phyloP scores from a whole-genome alignment of 495 filamentous ascomycete genomes.

The Lophiotrema nucula region DNA sequence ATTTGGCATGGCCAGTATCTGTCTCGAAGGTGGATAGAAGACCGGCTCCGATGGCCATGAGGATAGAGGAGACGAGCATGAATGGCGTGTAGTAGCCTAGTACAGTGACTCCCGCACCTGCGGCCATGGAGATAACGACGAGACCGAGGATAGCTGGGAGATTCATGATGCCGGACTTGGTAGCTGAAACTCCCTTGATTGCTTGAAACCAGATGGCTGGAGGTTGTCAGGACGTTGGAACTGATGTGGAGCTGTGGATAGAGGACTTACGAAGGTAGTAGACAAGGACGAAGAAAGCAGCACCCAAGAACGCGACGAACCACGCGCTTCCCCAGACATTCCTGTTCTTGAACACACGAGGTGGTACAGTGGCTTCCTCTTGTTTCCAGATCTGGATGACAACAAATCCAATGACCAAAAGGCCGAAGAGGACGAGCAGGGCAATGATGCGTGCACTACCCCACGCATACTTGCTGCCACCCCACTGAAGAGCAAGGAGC shows the following conservation, averaged over 20 bases:
- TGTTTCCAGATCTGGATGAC: constrained; percentile 47
- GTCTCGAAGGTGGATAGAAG: constrained; percentile 60
- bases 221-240: constrained; percentile 48
- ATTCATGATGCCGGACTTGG: constrained; percentile 61
- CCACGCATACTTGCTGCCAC: constrained; percentile 59
- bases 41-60: constrained; percentile 62
- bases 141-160: constrained; percentile 53
- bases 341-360: constrained; percentile 41
- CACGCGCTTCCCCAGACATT: constrained; percentile 36
- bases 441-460: constrained; percentile 51
- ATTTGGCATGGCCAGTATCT: constrained; percentile 51
- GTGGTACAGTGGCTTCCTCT: constrained; percentile 42
- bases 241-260: background rate
- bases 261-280: constrained; percentile 25
- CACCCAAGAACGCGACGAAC: constrained; percentile 38
- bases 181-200: constrained; percentile 56
- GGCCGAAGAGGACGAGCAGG: constrained; percentile 50
- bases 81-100: constrained; percentile 68
- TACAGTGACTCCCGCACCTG: constrained; percentile 53
- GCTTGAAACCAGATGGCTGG: constrained; percentile 74
- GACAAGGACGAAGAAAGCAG: constrained; percentile 39
- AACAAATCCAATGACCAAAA: constrained; percentile 48
- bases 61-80: constrained; percentile 50
- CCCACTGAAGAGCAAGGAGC: constrained; percentile 61
- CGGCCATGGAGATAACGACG: constrained; percentile 46